Conservation (phyloP, 2,329 filamentous ascomycete genomes). For the Dryadomyces quercivorus region DNA sequence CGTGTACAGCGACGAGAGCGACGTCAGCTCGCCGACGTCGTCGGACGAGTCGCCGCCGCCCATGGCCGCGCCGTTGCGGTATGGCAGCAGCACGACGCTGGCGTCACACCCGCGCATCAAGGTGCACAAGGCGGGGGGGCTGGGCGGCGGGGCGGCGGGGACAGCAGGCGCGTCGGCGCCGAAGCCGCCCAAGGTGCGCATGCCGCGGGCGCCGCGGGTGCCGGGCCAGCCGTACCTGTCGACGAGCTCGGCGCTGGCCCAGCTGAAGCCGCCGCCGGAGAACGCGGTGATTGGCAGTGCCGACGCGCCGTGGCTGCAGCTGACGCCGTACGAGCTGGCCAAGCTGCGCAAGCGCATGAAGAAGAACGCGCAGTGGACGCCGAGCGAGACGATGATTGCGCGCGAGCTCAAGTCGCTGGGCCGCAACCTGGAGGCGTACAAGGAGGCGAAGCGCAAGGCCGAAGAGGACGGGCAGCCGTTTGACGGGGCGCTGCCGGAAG, state of each 20-base stretch:
- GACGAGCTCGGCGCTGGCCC: conserved; percentile 25
- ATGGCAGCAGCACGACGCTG: conserved; percentile 11
- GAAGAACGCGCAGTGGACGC: conserved; percentile 79
- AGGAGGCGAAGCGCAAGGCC: conserved; percentile 49
- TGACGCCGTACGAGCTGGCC: conserved; percentile 53
- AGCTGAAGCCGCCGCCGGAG: conserved; percentile 45
- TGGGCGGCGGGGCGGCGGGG: not conserved
- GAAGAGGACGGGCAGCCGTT: conserved; percentile 54
- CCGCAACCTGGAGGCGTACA: conserved; percentile 52
- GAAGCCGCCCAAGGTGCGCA: conserved; percentile 32
- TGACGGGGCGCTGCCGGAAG: conserved; percentile 29
- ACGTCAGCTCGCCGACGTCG: conserved; percentile 16
- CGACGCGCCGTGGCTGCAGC: conserved; percentile 53
- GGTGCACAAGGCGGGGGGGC: conserved; percentile 21
- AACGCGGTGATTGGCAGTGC: conserved; percentile 45
- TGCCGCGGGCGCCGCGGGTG: conserved; percentile 15
- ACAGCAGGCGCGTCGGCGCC: conserved; percentile 9
- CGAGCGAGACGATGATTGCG: conserved; percentile 76
- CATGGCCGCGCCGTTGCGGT: not conserved
- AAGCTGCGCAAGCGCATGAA: conserved; percentile 76
- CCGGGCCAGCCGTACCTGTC: conserved; percentile 19
- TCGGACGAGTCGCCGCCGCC: conserved; percentile 25
- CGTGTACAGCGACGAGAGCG: conserved; percentile 39
- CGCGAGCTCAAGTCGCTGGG: conserved; percentile 62
- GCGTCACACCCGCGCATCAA: conserved; percentile 34